These are phyloP conservation scores for Marsdenia floribunda DNA, from an alignment of 257 asterid genomes.

Conservation along the genomic window DNA sequence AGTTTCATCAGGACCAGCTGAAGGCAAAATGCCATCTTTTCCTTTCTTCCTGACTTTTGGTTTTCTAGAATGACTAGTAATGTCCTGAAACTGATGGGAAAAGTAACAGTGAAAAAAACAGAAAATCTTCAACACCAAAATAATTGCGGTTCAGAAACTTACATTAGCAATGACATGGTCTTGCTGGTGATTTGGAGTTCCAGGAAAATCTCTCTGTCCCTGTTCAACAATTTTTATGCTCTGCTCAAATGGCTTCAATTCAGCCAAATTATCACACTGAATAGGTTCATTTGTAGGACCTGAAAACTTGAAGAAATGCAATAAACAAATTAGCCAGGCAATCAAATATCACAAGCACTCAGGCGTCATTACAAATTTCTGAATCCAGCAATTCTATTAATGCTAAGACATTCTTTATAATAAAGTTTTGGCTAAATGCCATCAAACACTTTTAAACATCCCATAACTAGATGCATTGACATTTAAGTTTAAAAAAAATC, in stretches of 20 bases:
- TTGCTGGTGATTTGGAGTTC: conserved; percentile 39
- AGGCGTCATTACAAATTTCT: not conserved
- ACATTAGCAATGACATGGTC: conserved; percentile 45
- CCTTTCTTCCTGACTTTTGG: conserved; percentile 65
- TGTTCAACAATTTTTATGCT: conserved; percentile 33
- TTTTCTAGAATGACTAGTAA: conserved; percentile 62
- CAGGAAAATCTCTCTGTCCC: conserved; percentile 29
- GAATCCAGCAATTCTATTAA: not conserved
- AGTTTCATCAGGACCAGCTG: conserved; percentile 47
- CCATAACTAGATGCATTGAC: not conserved
- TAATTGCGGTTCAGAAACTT: conserved; percentile 17
- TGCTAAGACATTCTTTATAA: not conserved
- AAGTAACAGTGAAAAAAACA: conserved; percentile 14
- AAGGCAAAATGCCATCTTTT: conserved; percentile 41
- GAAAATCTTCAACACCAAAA: conserved; percentile 14
- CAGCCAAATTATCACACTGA: conserved; percentile 36
- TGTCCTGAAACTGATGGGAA: conserved; percentile 49
- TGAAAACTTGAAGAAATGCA: conserved; percentile 73
- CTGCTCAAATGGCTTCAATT: conserved; percentile 45
- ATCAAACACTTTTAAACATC: not conserved
- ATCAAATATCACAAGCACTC: not conserved
- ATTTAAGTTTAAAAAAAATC: not conserved
- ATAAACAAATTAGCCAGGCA: conserved; percentile 49
- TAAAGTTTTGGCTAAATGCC: not conserved
- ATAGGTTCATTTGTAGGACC: conserved; percentile 67